These are phyloP conservation scores for Yarrowia bubula DNA, from an alignment of 805 yeast genomes.

Conservation along the genomic window DNA sequence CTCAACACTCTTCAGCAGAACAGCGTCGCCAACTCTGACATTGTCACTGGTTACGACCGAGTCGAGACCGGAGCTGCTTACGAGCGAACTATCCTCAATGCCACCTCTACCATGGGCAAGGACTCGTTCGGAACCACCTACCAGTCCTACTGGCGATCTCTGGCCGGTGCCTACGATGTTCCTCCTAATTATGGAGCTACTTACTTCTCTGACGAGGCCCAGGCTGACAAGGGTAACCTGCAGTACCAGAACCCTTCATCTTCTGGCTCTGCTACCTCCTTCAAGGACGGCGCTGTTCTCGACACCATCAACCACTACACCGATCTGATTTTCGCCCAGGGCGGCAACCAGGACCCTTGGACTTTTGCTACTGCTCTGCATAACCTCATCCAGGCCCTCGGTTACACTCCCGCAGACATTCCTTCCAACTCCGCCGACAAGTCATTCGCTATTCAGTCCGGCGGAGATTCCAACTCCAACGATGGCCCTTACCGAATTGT, in stretches of 20 bases:
- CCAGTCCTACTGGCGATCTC: conserved; percentile 16
- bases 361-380: neutral
- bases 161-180: neutral
- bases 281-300: neutral
- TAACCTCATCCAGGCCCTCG: neutral
- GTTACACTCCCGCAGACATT: neutral
- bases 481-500: neutral
- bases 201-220: conserved; percentile 15
- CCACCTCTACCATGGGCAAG: neutral
- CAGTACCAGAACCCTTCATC: neutral
- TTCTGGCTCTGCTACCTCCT: neutral
- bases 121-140: neutral
- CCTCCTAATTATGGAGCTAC: neutral
- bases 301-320: neutral
- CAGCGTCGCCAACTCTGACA: neutral
- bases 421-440: neutral
- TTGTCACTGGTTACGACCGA: conserved; percentile 13
- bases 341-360: conserved; percentile 12
- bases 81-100: neutral
- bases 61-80: neutral
- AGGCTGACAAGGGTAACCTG: conserved; percentile 1
- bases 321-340: neutral
- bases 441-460: conserved; percentile 6
- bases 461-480: neutral
- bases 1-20: neutral